phyloP scores from a whole-genome alignment of 805 yeast genomes.

The Ogataea pini region DNA sequence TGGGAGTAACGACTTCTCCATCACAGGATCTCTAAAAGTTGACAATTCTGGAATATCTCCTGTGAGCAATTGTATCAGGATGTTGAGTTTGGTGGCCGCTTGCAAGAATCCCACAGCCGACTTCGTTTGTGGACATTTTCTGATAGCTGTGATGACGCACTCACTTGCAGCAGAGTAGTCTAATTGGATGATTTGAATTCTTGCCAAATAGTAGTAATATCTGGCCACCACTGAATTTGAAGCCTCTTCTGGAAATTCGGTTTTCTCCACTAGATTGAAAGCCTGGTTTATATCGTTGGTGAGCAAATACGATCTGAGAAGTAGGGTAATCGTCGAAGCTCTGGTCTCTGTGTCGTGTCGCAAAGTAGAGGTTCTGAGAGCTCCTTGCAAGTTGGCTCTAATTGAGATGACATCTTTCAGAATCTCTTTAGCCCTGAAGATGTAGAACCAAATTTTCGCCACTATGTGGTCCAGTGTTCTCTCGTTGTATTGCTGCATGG shows the following conservation, averaged over 20 bases:
- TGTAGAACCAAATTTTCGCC: constrained; percentile 93
- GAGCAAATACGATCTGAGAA: constrained; percentile 76
- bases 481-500: constrained; percentile 67
- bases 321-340: constrained; percentile 81
- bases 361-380: constrained; percentile 83
- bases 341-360: constrained; percentile 92
- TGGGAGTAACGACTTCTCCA: constrained; percentile 67
- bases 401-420: constrained; percentile 52
- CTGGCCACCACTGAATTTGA: constrained; percentile 84
- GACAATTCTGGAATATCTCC: constrained; percentile 95
- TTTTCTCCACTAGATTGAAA: constrained; percentile 82
- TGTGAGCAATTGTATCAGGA: constrained; percentile 87
- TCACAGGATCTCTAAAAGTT: constrained; percentile 64
- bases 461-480: constrained; percentile 82
- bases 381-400: constrained; percentile 68
- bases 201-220: constrained; percentile 88
- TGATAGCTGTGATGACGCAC: constrained; percentile 87
- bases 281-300: constrained; percentile 86
- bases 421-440: constrained; percentile 75
- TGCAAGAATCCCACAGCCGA: constrained; percentile 86
- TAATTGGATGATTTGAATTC: constrained; percentile 86
- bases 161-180: constrained; percentile 91
- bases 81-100: constrained; percentile 83
- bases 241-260: constrained; percentile 83
- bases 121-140: constrained; percentile 92